These are phyloP conservation scores for Hyphopichia homilentoma DNA, from an alignment of 805 yeast species.

Conservation along the genomic window DNA sequence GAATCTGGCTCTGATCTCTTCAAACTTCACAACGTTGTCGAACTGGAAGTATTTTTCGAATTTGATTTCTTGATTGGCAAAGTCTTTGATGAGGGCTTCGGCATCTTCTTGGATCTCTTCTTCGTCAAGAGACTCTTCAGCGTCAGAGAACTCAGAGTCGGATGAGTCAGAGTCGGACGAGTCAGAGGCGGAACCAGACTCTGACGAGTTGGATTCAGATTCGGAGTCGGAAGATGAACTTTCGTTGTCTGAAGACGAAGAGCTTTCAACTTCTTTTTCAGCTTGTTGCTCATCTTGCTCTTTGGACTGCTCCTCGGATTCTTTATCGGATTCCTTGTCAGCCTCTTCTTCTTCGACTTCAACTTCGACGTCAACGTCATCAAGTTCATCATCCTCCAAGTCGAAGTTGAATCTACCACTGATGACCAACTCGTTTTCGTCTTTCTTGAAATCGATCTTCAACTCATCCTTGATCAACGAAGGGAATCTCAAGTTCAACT, in stretches of 20 bases:
- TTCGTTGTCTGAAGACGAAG: constrained; percentile 7
- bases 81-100: constrained; percentile 32
- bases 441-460: constrained; percentile 35
- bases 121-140: constrained; percentile 16
- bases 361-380: constrained; percentile 17
- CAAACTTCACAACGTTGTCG: constrained; percentile 34
- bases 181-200: background rate
- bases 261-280: background rate
- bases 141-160: constrained; percentile 6
- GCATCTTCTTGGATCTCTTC: constrained; percentile 42
- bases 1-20: constrained; percentile 36
- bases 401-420: constrained; percentile 36
- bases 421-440: constrained; percentile 38
- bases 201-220: constrained; percentile 7
- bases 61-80: constrained; percentile 34
- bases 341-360: constrained; percentile 12
- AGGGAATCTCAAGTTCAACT: constrained; percentile 40
- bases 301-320: too few relatives aligned
- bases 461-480: constrained; percentile 37
- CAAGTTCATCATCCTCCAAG: constrained; percentile 14
- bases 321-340: constrained; percentile 5
- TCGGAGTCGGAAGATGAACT: constrained; percentile 6
- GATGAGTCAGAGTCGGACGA: constrained; percentile 5
- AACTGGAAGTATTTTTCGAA: constrained; percentile 43
- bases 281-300: background rate